Evolutionary conservation across 2,329 filamentous ascomycete genomes (phyloP), one percentile per base, ranked within the genome.

Genomic region (Microdochium paspali): DNA sequence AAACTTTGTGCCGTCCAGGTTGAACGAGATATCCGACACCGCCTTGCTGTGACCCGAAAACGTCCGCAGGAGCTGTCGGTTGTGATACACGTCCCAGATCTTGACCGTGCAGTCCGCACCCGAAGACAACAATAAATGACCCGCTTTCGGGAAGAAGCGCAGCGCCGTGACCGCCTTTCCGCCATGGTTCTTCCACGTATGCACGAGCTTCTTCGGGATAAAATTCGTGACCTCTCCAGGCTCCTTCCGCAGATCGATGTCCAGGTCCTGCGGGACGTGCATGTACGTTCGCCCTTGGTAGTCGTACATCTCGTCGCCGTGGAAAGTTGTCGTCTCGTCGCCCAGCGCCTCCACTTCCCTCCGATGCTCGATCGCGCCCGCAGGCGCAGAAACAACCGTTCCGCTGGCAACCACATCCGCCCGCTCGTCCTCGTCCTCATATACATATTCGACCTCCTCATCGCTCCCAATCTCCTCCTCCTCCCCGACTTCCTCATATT

Each of bases 231-330:
- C 67, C 60, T 84, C 90, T 57, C 87, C 87, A 42, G 75, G 65
- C 51, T 94, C 89, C 67, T 93, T 94, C 53, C 76, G 79, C 57
- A 98, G 73, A 62, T 95, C 87, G 62, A 95, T 73, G 60, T 89
- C 87, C 67, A 95, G 70, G 63, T 95, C 90, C 64, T 89, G 90
- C 3, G 93, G 93, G 43, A 97, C 77, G 67, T 98, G 93, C 91
- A 98, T 96, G 64, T 95, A 98, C 28, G 91, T 95, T 54, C 93
- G 77, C 44, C 93, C 93, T 64, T 94, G 87, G 70, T 98, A 98
- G 65, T 98, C 93, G 71, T 83, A 85, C 67, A 93, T 74, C 61
- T 87, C 75, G 35, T 77, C 77, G 52, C 90, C 93, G 60, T 95
- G 86, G 68, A 97, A 98, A 42, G 82, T 84, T 40, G 85, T 90